Conservation (phyloP, 1,139 yeast species). For the Sugiyamaella japonica region DNA sequence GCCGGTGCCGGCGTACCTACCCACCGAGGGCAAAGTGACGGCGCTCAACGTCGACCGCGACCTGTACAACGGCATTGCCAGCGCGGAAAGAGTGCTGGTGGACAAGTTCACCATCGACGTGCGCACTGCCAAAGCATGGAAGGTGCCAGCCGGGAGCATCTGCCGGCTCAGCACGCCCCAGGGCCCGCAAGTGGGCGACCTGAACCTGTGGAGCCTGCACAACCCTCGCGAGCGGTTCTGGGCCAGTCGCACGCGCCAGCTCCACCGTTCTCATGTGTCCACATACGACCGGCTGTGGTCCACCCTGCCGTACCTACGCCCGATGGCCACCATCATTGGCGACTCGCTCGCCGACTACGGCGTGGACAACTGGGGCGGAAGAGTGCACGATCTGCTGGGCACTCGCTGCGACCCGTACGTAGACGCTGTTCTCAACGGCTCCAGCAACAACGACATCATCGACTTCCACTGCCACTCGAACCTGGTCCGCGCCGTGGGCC, state of each 20-base stretch:
- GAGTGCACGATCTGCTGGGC: constrained; percentile 66
- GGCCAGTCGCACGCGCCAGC: constrained; percentile 69
- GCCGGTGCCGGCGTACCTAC: constrained; percentile 60
- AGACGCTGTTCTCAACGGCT: constrained; percentile 53
- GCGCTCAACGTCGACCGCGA: constrained; percentile 52
- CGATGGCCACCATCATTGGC: constrained; percentile 61
- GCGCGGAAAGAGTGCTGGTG: constrained; percentile 43
- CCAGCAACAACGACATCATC: constrained; percentile 47
- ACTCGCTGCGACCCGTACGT: constrained; percentile 72
- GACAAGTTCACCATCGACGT: constrained; percentile 49
- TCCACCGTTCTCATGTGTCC: constrained; percentile 66
- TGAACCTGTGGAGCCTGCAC: constrained; percentile 61
- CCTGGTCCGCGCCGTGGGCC: constrained; percentile 57
- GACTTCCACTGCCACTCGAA: constrained; percentile 70
- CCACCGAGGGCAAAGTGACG: constrained; percentile 51
- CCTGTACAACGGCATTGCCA: constrained; percentile 46
- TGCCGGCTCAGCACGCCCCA: constrained; percentile 63
- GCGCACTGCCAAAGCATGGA: constrained; percentile 60
- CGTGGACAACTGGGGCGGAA: constrained; percentile 64
- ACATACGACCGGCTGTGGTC: constrained; percentile 66
- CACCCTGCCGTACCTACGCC: constrained; percentile 60
- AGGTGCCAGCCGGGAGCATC: constrained; percentile 58
- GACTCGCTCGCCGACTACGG: constrained; percentile 57
- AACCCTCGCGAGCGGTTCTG: constrained; percentile 66
- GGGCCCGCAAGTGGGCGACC: constrained; percentile 71